phyloP scores from a whole-genome alignment of 2,329 filamentous ascomycete species.

The Trichoderma pleuroti region DNA sequence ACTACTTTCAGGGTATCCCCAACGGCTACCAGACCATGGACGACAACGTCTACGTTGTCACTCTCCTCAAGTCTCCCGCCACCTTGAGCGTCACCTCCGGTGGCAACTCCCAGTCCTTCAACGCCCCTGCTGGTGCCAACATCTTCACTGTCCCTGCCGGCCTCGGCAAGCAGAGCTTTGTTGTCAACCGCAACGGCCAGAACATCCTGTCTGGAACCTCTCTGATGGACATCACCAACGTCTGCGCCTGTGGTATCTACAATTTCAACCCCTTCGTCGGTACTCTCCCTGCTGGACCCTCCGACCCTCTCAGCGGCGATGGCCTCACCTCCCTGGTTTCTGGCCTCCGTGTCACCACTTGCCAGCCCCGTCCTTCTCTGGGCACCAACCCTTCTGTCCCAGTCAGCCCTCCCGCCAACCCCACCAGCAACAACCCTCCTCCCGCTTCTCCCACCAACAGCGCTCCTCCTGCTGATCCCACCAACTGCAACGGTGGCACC shows the following conservation, averaged over 20 bases:
- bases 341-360: slow-evolving; percentile 20
- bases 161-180: slow-evolving; percentile 41
- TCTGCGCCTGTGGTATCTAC: slow-evolving; percentile 51
- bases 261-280: slow-evolving; percentile 57
- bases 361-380: slow-evolving; percentile 30
- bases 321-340: slow-evolving; percentile 11
- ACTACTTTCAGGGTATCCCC: slow-evolving; percentile 51
- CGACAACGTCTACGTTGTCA: slow-evolving; percentile 51
- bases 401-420: slow-evolving; percentile 32
- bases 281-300: slow-evolving; percentile 37
- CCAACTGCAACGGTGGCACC: slow-evolving; percentile 28
- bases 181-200: slow-evolving; percentile 39
- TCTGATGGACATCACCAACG: slow-evolving; percentile 46
- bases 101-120: slow-evolving; percentile 37
- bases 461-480: slow-evolving; percentile 13
- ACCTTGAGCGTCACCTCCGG: slow-evolving; percentile 46
- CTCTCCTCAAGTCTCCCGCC: slow-evolving; percentile 44
- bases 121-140: slow-evolving; percentile 28
- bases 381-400: slow-evolving; percentile 21
- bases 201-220: slow-evolving; percentile 45
- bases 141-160: slow-evolving; percentile 44
- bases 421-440: slow-evolving; percentile 27
- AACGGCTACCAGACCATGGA: slow-evolving; percentile 48
- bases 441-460: slow-evolving; percentile 21
- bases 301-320: slow-evolving; percentile 16